phyloP scores from a whole-genome alignment of 2,329 filamentous ascomycete genomes.

The Aureobasidium melanogenum region DNA sequence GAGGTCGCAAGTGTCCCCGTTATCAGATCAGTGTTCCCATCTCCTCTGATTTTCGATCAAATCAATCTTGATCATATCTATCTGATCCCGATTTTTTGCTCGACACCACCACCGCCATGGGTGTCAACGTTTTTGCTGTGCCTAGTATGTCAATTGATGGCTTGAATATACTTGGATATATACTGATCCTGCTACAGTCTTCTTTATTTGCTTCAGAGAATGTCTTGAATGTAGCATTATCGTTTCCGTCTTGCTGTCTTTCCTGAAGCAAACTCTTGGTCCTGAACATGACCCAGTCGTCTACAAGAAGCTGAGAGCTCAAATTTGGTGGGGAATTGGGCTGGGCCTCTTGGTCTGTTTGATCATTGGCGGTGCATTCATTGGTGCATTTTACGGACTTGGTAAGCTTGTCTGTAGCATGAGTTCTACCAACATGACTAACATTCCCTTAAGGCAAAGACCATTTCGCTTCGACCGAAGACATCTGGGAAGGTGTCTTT shows the following conservation, averaged over 20 bases:
- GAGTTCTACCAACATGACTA: neutral
- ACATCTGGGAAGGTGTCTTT: slow-evolving; percentile 76
- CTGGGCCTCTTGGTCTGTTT: slow-evolving; percentile 57
- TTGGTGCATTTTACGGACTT: slow-evolving; percentile 64
- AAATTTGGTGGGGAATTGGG: slow-evolving; percentile 63
- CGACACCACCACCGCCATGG: slow-evolving; percentile 32
- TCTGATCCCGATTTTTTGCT: neutral
- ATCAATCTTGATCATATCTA: slow-evolving; percentile 8
- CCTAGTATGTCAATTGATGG: slow-evolving; percentile 37
- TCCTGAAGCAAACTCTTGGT: slow-evolving; percentile 72
- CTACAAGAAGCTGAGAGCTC: slow-evolving; percentile 59
- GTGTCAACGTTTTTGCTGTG: slow-evolving; percentile 64
- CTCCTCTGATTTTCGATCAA: slow-evolving; percentile 14
- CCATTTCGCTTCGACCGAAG: slow-evolving; percentile 58
- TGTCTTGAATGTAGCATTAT: slow-evolving; percentile 76
- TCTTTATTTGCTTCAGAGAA: slow-evolving; percentile 87
- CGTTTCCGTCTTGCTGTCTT: slow-evolving; percentile 76
- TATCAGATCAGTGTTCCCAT: slow-evolving; percentile 17
- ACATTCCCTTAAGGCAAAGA: slow-evolving; percentile 34
- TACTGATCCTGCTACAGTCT: slow-evolving; percentile 41
- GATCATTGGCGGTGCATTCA: slow-evolving; percentile 56
- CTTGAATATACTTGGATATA: neutral
- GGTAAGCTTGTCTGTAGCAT: slow-evolving; percentile 28
- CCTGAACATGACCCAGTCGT: slow-evolving; percentile 51
- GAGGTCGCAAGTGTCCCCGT: slow-evolving; percentile 5